Evolutionary conservation across 2,329 filamentous ascomycete species (phyloP).

Genomic region (Sclerotinia sclerotiorum): DNA sequence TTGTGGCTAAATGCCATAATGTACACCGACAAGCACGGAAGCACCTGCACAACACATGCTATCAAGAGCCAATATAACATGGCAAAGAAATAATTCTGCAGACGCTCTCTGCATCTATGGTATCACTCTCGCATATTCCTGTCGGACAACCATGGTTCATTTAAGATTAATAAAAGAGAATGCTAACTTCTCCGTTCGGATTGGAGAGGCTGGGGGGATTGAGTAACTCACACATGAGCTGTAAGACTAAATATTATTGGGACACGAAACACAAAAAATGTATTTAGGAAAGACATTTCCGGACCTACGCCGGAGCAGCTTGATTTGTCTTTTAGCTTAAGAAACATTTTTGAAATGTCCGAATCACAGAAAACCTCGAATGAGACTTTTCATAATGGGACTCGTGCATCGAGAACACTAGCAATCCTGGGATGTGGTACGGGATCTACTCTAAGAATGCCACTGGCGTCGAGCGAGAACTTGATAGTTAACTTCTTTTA

Average conservation of each 20-base stretch:
- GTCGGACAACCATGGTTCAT: neutral
- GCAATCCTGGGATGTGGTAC: constrained; percentile 23
- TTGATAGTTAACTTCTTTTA: constrained; percentile 7
- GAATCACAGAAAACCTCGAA: neutral
- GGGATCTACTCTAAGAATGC: neutral
- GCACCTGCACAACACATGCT: neutral
- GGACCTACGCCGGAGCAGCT: neutral
- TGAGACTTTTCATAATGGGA: neutral
- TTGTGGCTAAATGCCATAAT: neutral
- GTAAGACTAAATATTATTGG: neutral
- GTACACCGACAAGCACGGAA: neutral
- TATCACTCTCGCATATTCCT: neutral
- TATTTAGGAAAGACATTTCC: constrained; percentile 12
- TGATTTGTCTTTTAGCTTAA: neutral
- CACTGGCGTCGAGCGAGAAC: neutral
- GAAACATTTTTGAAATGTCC: neutral
- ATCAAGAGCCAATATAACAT: constrained; percentile 11
- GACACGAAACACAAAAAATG: neutral
- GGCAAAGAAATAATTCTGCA: neutral
- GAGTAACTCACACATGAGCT: constrained; percentile 4
- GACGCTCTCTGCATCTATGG: neutral
- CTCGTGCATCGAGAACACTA: constrained; percentile 6
- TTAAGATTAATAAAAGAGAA: neutral
- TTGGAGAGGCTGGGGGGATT: neutral
- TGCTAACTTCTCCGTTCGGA: neutral